These are phyloP conservation scores for Diaporthe velutina DNA, from an alignment of 2,329 filamentous ascomycete genomes.

Conservation along the genomic window DNA sequence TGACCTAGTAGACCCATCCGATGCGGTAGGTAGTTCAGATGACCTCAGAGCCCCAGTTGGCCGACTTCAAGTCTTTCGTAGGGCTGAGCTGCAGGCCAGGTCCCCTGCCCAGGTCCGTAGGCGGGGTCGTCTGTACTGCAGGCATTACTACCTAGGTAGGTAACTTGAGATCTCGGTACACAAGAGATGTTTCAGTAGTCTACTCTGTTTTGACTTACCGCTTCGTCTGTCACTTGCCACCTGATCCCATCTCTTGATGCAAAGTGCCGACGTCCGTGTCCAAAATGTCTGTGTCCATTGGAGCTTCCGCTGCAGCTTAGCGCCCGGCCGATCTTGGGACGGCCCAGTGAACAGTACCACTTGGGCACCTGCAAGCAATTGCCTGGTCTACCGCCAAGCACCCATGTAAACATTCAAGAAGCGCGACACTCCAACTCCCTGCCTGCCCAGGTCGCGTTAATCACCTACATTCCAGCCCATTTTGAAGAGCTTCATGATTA, in stretches of 20 bases:
- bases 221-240: no score
- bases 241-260: neutral
- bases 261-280: conserved; percentile 5
- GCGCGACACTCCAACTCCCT: conserved; percentile 12
- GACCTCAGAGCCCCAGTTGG: conserved; percentile 25
- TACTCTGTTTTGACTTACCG: neutral
- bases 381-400: conserved; percentile 17
- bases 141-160: neutral
- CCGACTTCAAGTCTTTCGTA: conserved; percentile 13
- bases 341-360: conserved; percentile 1
- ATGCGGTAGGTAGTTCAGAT: conserved; percentile 7
- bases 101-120: neutral
- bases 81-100: conserved; percentile 34
- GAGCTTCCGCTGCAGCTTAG: conserved; percentile 29
- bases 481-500: conserved; percentile 35
- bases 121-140: neutral
- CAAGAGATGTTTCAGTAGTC: neutral
- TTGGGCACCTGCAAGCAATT: conserved; percentile 1
- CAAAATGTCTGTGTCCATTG: neutral
- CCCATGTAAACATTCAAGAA: conserved; percentile 36
- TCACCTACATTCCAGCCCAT: conserved; percentile 44
- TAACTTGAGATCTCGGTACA: no score
- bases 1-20: neutral
- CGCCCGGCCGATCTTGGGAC: neutral
- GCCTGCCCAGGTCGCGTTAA: neutral